These are phyloP conservation scores for Paxillus involutus DNA, from an alignment of 768 basidiomycete genomes.

Conservation along the genomic window DNA sequence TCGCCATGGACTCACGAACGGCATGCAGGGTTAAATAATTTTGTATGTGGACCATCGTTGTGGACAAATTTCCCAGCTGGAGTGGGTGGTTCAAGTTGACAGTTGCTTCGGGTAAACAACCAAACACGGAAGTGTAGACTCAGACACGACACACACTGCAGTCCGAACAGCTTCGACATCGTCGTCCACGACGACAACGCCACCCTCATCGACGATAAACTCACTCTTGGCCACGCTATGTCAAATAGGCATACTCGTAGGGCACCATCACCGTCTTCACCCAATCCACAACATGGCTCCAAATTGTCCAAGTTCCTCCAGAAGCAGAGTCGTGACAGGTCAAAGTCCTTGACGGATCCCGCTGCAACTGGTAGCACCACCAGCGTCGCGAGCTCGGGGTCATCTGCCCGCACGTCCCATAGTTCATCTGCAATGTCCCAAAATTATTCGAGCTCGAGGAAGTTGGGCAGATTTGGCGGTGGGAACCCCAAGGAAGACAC, in stretches of 20 bases:
- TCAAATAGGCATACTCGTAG: constrained; percentile 46
- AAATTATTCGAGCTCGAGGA: constrained; percentile 22
- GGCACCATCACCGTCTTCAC: constrained; percentile 41
- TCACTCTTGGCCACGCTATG: constrained; percentile 32
- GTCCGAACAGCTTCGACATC: constrained; percentile 8
- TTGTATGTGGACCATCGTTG: neutral
- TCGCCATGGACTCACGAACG: neutral
- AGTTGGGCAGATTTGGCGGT: constrained; percentile 37
- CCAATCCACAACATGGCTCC: constrained; percentile 42
- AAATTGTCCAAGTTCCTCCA: constrained; percentile 71
- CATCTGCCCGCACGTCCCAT: constrained; percentile 30
- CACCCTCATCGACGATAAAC: neutral
- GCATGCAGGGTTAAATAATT: neutral
- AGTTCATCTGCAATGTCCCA: constrained; percentile 32
- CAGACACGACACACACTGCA: constrained; percentile 9
- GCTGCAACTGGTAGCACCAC: constrained; percentile 32
- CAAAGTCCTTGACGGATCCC: constrained; percentile 49
- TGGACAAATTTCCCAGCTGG: neutral
- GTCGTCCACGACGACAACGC: constrained; percentile 20
- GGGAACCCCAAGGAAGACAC: constrained; percentile 23
- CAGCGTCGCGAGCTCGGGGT: constrained; percentile 43
- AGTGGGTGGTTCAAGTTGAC: neutral
- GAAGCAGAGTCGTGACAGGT: constrained; percentile 61
- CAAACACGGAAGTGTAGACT: constrained; percentile 18
- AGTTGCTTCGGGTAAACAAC: constrained; percentile 20